phyloP scores from a whole-genome alignment of 805 yeast species.

The Candida berthetii region DNA sequence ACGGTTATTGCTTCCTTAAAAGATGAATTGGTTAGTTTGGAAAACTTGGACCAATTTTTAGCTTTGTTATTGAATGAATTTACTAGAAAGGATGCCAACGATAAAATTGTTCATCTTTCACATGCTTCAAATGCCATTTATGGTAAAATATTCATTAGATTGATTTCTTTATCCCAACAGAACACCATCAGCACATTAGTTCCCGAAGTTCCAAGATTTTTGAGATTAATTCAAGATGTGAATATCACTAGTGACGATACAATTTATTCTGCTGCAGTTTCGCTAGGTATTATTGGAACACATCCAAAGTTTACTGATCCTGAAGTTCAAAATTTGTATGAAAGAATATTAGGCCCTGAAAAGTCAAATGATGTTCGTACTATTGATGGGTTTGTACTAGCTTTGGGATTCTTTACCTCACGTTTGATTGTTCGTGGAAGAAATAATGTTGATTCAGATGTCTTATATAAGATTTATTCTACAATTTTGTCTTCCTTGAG shows the following conservation, averaged over 20 bases:
- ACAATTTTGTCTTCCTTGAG: slow-evolving; percentile 7
- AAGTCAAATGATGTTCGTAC: slow-evolving; percentile 6
- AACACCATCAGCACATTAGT: slow-evolving; percentile 1
- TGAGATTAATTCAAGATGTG: slow-evolving; percentile 14
- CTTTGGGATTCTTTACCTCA: slow-evolving; percentile 40
- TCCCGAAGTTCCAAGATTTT: slow-evolving; percentile 17
- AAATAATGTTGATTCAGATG: neutral
- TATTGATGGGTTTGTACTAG: slow-evolving; percentile 17
- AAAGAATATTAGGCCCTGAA: slow-evolving; percentile 4
- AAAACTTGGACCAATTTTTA: slow-evolving; percentile 20
- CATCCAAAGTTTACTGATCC: slow-evolving; percentile 25
- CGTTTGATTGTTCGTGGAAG: slow-evolving; percentile 26
- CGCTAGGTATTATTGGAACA: slow-evolving; percentile 43
- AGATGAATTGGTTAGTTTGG: slow-evolving; percentile 14
- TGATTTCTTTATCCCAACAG: slow-evolving; percentile 19
- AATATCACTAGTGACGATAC: slow-evolving; percentile 15
- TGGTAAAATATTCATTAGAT: slow-evolving; percentile 26
- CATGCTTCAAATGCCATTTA: slow-evolving; percentile 20
- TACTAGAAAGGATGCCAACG: slow-evolving; percentile 11
- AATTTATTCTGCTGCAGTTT: slow-evolving; percentile 32
- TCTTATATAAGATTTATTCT: neutral
- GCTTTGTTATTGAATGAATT: slow-evolving; percentile 32
- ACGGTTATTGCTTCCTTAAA: slow-evolving; percentile 32
- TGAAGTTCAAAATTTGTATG: slow-evolving; percentile 3
- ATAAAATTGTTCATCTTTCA: slow-evolving; percentile 10